Evolutionary conservation across 345 rosid genomes (phyloP).

Genomic region (Euphorbia pulcherrima): DNA sequence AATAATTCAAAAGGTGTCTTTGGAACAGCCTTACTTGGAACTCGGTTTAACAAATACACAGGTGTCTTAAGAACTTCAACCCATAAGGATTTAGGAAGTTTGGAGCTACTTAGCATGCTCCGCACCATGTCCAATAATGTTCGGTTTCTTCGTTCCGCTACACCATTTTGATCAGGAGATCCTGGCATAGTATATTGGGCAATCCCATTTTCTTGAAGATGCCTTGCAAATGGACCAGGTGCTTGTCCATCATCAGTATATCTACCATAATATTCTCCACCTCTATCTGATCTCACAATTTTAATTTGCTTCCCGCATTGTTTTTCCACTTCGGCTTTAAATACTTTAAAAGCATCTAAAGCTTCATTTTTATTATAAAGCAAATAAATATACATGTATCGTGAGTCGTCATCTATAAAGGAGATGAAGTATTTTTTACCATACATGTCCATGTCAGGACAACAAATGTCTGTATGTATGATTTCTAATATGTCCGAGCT

Average conservation of each 20-base stretch:
- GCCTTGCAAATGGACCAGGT: neutral
- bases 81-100: too few relatives aligned
- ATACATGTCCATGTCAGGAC: neutral
- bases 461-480: neutral
- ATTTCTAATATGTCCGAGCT: neutral
- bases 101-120: neutral
- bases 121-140: neutral
- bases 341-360: conserved; percentile 8
- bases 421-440: neutral
- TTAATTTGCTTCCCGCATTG: too few relatives aligned
- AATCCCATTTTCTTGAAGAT: conserved; percentile 4
- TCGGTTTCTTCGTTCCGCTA: neutral
- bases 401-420: conserved; percentile 5
- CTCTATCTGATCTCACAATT: too few relatives aligned
- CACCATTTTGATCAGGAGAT: conserved; percentile 2
- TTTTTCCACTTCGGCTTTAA: too few relatives aligned
- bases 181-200: neutral
- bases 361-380: conserved; percentile 12
- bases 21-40: too few relatives aligned
- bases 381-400: conserved; percentile 4
- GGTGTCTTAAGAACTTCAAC: too few relatives aligned
- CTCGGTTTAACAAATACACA: too few relatives aligned
- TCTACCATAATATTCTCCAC: too few relatives aligned
- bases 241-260: neutral
- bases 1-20: too few relatives aligned